Percentiles rank a stretch among this genome's conserved stretches.
phyloP scores from a whole-genome alignment of 345 rosid species.

The Citrus sinensis region DNA sequence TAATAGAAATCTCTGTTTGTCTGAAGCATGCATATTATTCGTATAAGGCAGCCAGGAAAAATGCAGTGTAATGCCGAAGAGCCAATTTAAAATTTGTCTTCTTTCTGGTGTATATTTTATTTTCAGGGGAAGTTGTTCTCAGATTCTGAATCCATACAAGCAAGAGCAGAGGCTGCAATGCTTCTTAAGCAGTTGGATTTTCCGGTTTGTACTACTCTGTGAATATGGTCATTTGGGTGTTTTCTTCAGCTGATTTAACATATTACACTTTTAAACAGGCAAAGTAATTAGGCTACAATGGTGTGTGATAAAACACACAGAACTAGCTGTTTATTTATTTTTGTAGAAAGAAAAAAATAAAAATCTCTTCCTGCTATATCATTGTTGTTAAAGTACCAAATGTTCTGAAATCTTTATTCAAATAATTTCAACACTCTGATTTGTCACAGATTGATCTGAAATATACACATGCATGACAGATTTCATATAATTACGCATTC shows the following conservation, averaged over 20 bases:
- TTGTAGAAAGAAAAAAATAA: background rate
- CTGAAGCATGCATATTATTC: background rate
- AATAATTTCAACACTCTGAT: background rate
- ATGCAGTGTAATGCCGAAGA: background rate
- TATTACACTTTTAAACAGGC: background rate
- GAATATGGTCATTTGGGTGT: slow-evolving; percentile 10
- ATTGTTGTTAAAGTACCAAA: no score
- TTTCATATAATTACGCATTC: background rate
- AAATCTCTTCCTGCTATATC: background rate
- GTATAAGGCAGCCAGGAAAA: background rate
- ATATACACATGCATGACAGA: background rate
- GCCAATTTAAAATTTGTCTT: background rate
- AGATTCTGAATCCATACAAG: slow-evolving; percentile 88
- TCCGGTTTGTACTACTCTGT: slow-evolving; percentile 65
- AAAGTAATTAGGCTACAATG: background rate
- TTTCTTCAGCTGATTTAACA: background rate
- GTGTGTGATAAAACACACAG: background rate
- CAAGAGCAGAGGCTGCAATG: slow-evolving; percentile 96
- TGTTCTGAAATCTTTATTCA: background rate
- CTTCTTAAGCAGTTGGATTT: slow-evolving; percentile 92
- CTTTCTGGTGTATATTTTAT: slow-evolving; percentile 5
- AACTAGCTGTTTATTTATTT: background rate
- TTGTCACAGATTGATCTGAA: background rate
- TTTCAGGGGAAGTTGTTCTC: slow-evolving; percentile 80
- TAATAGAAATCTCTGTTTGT: background rate